Base-by-base conservation (phyloP, 768 basidiomycete species). In the Crucibulum laeve region DNA sequence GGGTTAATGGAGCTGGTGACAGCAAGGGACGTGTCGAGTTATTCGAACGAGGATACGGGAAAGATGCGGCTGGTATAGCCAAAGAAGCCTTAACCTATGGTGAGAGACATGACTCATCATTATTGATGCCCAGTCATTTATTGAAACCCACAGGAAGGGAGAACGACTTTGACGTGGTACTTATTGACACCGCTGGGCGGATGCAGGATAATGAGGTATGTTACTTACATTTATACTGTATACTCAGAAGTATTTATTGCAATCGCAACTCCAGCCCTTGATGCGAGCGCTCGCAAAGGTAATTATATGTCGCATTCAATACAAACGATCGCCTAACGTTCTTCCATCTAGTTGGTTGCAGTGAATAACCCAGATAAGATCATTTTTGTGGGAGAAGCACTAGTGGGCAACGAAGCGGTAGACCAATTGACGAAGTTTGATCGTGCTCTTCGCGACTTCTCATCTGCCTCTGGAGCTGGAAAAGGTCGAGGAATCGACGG, bases 211-310 rank as follows among this genome's bases (percentile, higher is more conserved):
- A 98, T 61, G 96, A 98, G 79, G 89, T 89, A 55, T 24, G 74
- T 38, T 34, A 7, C 21, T 21, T 11, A 7, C 25, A 14, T 34
- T 7, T 41, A 25, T 25, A 33, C 18, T 2, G 22, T 37, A 3
- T 36, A 24, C 4, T 5, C 17, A 10, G 4, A 1, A n/a, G n/a
- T n/a, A n/a, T 10, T 32, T 36, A 22, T 14, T 33, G 25, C 5
- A 11, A 24, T 13, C 21, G n/a, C 35, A 5, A 13, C 26, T 30
- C 5, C 51, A 91, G 85, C 96, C 96, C 1, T 67, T 99, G 50
- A 99, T 99, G 96, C 81, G 93, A 14, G 95, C 96, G 2, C 73
- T 99, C n/a, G 92, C 96, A 25, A 98, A 99, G 74, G 87, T 86
- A 5, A 38, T 15, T 11, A 14, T 32, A 42, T 23, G 33, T 25